Percentiles rank a stretch among this genome's conserved stretches.
phyloP scores from a whole-genome alignment of 768 basidiomycete species.

The Rhodotorula taiwanensis region DNA sequence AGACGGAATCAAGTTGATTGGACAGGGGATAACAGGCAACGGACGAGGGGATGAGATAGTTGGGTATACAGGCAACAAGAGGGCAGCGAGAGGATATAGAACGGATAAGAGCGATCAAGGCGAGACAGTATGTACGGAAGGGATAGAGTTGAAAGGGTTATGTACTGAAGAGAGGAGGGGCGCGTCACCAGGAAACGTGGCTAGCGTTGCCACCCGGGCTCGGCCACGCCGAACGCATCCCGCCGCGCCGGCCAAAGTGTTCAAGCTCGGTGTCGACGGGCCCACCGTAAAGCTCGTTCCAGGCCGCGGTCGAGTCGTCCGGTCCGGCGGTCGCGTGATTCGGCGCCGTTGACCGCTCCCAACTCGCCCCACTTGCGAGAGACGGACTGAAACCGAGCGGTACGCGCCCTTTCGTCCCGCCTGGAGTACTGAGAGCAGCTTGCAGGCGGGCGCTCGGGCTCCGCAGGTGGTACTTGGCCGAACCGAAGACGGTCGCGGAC shows the following conservation, averaged over 20 bases:
- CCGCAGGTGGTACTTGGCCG: conserved; percentile 12
- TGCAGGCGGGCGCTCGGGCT: conserved; percentile 21
- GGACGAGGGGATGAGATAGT: not conserved
- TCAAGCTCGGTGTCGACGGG: conserved; percentile 8
- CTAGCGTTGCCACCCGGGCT: not conserved
- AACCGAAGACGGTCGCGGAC: not conserved
- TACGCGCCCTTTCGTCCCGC: conserved; percentile 5
- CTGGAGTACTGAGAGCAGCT: conserved; percentile 12
- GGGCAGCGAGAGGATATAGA: not conserved
- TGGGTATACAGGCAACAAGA: not conserved
- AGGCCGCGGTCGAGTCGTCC: not conserved
- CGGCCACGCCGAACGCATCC: conserved; percentile 1
- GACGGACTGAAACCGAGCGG: conserved; percentile 27
- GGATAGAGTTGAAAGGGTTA: not conserved
- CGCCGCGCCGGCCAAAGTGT: conserved; percentile 9
- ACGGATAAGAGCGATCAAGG: not conserved
- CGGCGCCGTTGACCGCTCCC: conserved; percentile 4
- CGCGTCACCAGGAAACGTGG: conserved; percentile 5
- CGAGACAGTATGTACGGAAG: not conserved
- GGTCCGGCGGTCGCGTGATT: not conserved
- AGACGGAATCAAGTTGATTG: not conserved
- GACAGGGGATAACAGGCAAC: not conserved
- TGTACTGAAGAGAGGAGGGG: not conserved
- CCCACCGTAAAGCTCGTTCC: not conserved
- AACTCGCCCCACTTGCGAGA: conserved; percentile 13